Evolutionary conservation across 2,329 filamentous ascomycete genomes (phyloP), one percentile per base, ranked within the genome.

Genomic region (Neurospora sp.): DNA sequence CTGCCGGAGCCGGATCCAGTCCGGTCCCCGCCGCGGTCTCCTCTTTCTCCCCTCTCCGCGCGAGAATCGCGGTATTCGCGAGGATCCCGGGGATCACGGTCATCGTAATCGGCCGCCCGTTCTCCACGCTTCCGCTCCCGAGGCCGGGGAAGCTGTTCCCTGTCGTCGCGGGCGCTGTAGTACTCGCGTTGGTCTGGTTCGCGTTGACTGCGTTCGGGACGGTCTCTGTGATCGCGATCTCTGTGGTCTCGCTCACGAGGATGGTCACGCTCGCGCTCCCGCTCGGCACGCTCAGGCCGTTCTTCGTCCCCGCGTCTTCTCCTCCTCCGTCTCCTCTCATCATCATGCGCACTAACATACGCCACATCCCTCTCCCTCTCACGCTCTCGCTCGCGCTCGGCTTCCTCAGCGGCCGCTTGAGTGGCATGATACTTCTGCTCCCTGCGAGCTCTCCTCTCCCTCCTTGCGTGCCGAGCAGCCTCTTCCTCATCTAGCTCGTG

Each of bases 401-500:
- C 40, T 73, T 70, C 68, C 74, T 71, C 38, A 75, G 73, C 9
- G 76, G 71, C 33, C 77, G 72, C 15, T 79, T 76, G 52, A 33
- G 23, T 13, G 8, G 52, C 52, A 28, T 33, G 52, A 3, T 62
- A 62, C 23, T 62, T 62, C 1, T 62, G 52, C 23, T 62, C 52
- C 23, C 52, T 8, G 13, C 52, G 52, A 2, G 52, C 39, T 79
- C 78, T 13, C 78, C 77, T 5, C 71, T 71, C 11, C 73, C 76
- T 11, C 79, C 79, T 66, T 73, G 75, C 66, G 77, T 79, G 67
- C 76, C 78, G 42, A 33, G 40, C 78, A 76, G 77, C 79, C 19
- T 80, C 78, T 15, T 72, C 77, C 4, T 84, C 84, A 10, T 80
- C 81, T 81, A 77, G 73, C 80, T 83, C 67, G 80, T 79, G 67